These are phyloP conservation scores for Crucihimalaya himalaica DNA, from an alignment of 345 rosid genomes.

Conservation along the genomic window DNA sequence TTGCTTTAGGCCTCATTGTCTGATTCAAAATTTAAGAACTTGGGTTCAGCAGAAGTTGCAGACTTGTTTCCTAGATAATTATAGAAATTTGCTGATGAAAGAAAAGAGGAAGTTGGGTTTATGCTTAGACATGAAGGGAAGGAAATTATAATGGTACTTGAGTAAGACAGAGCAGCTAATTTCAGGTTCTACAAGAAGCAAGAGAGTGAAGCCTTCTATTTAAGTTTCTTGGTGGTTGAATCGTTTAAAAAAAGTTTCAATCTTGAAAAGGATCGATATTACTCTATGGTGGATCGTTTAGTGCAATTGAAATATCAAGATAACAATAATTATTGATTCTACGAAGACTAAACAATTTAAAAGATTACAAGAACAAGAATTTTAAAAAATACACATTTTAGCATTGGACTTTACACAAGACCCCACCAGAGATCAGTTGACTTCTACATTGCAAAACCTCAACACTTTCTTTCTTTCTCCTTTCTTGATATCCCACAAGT, in stretches of 20 bases:
- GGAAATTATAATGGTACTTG: not conserved
- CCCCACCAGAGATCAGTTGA: constrained; percentile 15
- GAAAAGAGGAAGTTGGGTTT: constrained; percentile 16
- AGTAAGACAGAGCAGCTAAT: constrained; percentile 31
- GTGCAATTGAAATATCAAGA: not conserved
- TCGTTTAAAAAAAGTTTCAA: not conserved
- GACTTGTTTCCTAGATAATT: not conserved
- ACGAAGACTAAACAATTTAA: not conserved
- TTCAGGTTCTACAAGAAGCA: constrained; percentile 27
- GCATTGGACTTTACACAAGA: constrained; percentile 31
- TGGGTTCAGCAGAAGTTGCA: not conserved
- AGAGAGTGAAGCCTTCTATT: constrained; percentile 23
- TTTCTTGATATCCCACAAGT: not conserved
- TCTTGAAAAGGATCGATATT: not conserved
- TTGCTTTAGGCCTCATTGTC: constrained; percentile 69
- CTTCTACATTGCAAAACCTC: constrained; percentile 19
- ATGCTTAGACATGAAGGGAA: constrained; percentile 39
- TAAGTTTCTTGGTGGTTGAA: constrained; percentile 37
- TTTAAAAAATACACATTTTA: constrained; percentile 6
- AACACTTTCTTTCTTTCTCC: not conserved
- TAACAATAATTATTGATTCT: not conserved
- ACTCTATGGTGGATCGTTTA: not conserved
- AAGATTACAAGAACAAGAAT: constrained; percentile 2
- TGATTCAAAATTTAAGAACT: constrained; percentile 4
- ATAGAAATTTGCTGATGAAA: constrained; percentile 7